Conservation (phyloP, 192 early-diverging fungal species). For the Cetraspora pellucida region DNA sequence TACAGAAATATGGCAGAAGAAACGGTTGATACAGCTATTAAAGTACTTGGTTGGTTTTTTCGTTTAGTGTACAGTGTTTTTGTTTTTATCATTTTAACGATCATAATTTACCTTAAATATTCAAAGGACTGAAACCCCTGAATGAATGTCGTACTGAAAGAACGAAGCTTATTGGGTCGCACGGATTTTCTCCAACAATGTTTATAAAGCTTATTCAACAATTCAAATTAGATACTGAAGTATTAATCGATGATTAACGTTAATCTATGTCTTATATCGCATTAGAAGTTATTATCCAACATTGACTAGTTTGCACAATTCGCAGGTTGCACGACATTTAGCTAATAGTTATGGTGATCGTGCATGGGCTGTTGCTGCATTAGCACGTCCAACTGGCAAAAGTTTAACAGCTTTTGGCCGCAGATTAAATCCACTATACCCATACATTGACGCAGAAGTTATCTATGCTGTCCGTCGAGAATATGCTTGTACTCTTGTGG, state of each 20-base stretch:
- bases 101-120: no score
- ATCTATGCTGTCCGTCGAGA: constrained; percentile 89
- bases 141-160: constrained; percentile 76
- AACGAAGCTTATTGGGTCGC: constrained; percentile 80
- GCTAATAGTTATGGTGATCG: constrained; percentile 92
- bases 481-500: constrained; percentile 88
- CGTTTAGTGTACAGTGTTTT: background rate
- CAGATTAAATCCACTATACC: constrained; percentile 78
- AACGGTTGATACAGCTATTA: constrained; percentile 86
- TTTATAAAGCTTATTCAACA: constrained; percentile 95
- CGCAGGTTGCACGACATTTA: constrained; percentile 81
- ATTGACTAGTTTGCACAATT: background rate
- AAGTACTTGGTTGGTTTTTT: constrained; percentile 54
- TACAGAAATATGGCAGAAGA: constrained; percentile 97
- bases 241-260: background rate
- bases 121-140: constrained; percentile 56
- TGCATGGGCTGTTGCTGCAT: constrained; percentile 88
- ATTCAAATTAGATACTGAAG: constrained; percentile 90
- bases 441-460: constrained; percentile 94
- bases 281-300: background rate
- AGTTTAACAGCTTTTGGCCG: constrained; percentile 83
- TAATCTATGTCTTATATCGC: no score
- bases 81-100: background rate
- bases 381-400: constrained; percentile 72
- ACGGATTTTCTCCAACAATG: constrained; percentile 88